Evolutionary conservation across 73 alveolate genomes (phyloP).

Genomic region (Paramecium pentaurelia): DNA sequence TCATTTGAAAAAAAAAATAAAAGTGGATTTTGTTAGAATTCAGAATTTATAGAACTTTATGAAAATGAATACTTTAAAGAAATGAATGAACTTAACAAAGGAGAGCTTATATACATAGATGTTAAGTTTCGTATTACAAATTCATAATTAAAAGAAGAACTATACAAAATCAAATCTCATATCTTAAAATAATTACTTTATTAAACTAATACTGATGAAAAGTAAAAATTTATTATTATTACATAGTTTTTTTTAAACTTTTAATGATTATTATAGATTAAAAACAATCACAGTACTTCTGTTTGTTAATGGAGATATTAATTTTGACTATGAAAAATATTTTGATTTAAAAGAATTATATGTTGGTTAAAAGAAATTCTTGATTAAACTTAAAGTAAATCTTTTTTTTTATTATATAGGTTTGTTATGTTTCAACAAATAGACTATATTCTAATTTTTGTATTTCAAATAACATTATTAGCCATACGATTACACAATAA

Average conservation of each 20-base stretch:
- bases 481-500: not conserved
- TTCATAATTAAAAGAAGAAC: not conserved
- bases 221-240: not conserved
- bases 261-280: not conserved
- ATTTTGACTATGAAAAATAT: constrained; percentile 1
- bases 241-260: constrained; percentile 4
- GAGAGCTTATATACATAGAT: constrained; percentile 28
- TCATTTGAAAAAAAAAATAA: not conserved
- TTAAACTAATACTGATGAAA: not conserved
- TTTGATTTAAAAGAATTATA: not conserved
- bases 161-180: not conserved
- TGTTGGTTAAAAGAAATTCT: not conserved
- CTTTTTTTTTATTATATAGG: not conserved
- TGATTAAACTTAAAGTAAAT: not conserved
- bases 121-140: not conserved
- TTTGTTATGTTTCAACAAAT: not conserved
- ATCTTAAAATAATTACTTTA: not conserved
- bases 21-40: not conserved
- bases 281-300: not conserved
- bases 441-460: not conserved
- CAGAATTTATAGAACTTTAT: not conserved
- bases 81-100: not conserved
- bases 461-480: not conserved
- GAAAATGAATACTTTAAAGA: not conserved
- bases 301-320: constrained; percentile 24